phyloP scores from a whole-genome alignment of 495 filamentous ascomycete genomes.

The Podospora comata region DNA sequence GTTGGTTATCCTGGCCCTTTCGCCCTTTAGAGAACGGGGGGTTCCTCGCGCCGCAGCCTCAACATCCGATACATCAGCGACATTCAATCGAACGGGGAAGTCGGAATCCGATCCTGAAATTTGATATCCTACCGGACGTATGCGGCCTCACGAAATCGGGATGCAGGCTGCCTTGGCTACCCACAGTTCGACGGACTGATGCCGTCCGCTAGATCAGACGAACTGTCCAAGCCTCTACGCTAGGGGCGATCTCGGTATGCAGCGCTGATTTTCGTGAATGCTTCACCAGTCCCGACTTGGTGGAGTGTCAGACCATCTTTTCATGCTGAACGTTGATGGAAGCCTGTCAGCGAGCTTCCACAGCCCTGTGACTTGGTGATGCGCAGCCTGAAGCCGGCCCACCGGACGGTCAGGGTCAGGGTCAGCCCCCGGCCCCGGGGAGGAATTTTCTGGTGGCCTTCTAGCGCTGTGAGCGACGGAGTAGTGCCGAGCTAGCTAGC shows the following conservation, averaged over 20 bases:
- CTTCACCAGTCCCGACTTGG: background rate
- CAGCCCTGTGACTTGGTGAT: constrained; percentile 6
- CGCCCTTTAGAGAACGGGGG: background rate
- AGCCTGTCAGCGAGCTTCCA: constrained; percentile 6
- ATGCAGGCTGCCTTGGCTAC: background rate
- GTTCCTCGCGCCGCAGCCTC: constrained; percentile 19
- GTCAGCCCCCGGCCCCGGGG: constrained; percentile 6
- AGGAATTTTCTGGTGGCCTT: constrained; percentile 26
- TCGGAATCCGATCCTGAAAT: constrained; percentile 2
- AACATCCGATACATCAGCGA: background rate
- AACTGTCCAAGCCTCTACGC: constrained; percentile 1
- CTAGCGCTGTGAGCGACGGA: constrained; percentile 19
- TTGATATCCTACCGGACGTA: constrained; percentile 4
- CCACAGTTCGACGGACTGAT: background rate
- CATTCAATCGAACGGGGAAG: constrained; percentile 1
- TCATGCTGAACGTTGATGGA: constrained; percentile 4
- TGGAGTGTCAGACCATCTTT: constrained; percentile 3
- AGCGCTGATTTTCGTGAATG: background rate
- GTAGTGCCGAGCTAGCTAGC: constrained; percentile 15
- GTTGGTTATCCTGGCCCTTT: no score
- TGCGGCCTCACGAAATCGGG: background rate
- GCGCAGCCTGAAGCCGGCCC: constrained; percentile 1
- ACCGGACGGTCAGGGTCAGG: constrained; percentile 4
- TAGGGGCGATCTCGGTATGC: constrained; percentile 1
- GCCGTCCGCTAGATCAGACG: background rate